Evolutionary conservation across 2,329 filamentous ascomycete genomes (phyloP).

Genomic region (Sclerotinia minor): DNA sequence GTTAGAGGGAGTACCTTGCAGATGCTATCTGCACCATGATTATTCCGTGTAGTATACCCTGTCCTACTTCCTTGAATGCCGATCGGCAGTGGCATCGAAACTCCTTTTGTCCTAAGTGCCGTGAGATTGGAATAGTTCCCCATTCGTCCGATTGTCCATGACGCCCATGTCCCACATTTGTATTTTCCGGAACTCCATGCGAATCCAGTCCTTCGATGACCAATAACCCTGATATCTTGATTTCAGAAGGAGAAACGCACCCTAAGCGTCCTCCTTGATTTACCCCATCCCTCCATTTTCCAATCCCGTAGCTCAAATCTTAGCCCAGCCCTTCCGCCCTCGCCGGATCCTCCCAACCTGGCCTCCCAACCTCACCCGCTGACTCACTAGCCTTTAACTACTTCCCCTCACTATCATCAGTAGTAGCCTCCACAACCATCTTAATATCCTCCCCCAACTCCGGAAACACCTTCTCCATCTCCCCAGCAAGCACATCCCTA

Average conservation of each 20-base stretch:
- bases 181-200: conserved; percentile 16
- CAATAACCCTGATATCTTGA: background rate
- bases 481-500: conserved; percentile 58
- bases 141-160: conserved; percentile 9
- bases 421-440: conserved; percentile 35
- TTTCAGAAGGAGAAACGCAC: background rate
- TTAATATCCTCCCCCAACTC: conserved; percentile 40
- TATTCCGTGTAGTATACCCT: background rate
- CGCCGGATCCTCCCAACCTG: background rate
- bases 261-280: background rate
- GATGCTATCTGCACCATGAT: conserved; percentile 4
- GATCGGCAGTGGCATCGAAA: background rate
- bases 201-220: conserved; percentile 11
- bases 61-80: background rate
- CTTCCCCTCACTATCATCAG: background rate
- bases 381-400: background rate
- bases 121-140: background rate
- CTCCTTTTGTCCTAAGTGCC: conserved; percentile 3
- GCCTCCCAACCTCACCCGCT: background rate
- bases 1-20: background rate
- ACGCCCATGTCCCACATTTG: conserved; percentile 10
- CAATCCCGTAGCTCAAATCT: background rate
- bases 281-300: background rate
- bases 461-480: conserved; percentile 40
- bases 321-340: background rate